These are phyloP conservation scores for Abrus pulchellus DNA, from an alignment of 306 rosid species.

Conservation along the genomic window DNA sequence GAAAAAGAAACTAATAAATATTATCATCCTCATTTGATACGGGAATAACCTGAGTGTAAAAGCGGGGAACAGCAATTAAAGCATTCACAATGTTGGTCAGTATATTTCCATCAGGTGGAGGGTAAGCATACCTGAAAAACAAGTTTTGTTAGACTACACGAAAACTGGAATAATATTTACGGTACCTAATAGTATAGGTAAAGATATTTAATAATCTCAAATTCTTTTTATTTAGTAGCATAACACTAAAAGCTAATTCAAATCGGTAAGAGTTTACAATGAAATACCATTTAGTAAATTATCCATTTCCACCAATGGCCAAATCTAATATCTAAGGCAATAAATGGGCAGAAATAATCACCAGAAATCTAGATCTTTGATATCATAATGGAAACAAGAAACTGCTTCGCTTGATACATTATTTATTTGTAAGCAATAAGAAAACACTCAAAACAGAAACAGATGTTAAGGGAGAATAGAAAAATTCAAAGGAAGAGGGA, in stretches of 20 bases:
- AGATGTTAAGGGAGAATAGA: neutral
- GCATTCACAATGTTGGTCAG: slow-evolving; percentile 93
- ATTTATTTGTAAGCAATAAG: slow-evolving; percentile 23
- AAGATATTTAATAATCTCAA: slow-evolving; percentile 17
- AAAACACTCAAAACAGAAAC: slow-evolving; percentile 10
- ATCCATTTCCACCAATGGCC: slow-evolving; percentile 15
- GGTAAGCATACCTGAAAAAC: slow-evolving; percentile 85
- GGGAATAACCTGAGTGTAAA: slow-evolving; percentile 84
- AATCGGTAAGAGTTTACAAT: slow-evolving; percentile 3
- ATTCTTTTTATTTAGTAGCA: slow-evolving; percentile 3
- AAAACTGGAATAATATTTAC: slow-evolving; percentile 36
- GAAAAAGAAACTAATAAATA: slow-evolving; percentile 36
- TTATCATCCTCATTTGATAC: slow-evolving; percentile 29
- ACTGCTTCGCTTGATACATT: neutral
- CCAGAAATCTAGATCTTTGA: slow-evolving; percentile 6
- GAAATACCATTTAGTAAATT: slow-evolving; percentile 20
- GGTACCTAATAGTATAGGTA: neutral
- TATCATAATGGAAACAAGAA: slow-evolving; percentile 7
- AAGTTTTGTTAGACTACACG: slow-evolving; percentile 37
- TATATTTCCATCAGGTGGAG: slow-evolving; percentile 97
- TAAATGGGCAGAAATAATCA: neutral
- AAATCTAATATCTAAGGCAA: slow-evolving; percentile 6
- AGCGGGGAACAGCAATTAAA: slow-evolving; percentile 93
- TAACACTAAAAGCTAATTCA: neutral
- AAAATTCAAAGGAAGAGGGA: neutral